These are phyloP conservation scores for Tolypocladium guangdongense DNA, from an alignment of 2,329 filamentous ascomycete genomes.

Conservation along the genomic window DNA sequence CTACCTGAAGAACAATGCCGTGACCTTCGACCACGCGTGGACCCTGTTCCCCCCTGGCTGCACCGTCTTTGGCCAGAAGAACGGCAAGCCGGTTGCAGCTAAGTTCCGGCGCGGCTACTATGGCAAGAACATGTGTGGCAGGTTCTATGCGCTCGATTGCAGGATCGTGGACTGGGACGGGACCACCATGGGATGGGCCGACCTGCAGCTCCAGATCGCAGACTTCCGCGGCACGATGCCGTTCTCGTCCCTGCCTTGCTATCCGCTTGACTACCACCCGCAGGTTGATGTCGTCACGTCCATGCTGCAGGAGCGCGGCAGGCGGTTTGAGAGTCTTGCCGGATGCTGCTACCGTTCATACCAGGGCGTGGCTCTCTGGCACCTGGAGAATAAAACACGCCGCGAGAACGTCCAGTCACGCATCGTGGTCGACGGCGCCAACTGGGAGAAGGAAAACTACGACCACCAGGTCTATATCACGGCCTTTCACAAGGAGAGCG, in stretches of 20 bases:
- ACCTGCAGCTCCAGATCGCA: slow-evolving; percentile 22
- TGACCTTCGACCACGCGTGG: slow-evolving; percentile 42
- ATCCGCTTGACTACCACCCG: slow-evolving; percentile 33
- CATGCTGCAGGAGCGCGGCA: slow-evolving; percentile 28
- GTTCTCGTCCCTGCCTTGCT: slow-evolving; percentile 31
- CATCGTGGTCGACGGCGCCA: slow-evolving; percentile 18
- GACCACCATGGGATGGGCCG: slow-evolving; percentile 30
- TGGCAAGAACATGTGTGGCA: slow-evolving; percentile 23
- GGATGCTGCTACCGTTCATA: slow-evolving; percentile 39
- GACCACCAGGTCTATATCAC: slow-evolving; percentile 13
- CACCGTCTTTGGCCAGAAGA: slow-evolving; percentile 26
- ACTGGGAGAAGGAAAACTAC: slow-evolving; percentile 19
- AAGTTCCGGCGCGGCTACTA: slow-evolving; percentile 27
- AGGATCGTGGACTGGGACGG: slow-evolving; percentile 38
- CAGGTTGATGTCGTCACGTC: slow-evolving; percentile 22
- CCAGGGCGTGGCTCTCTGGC: slow-evolving; percentile 23
- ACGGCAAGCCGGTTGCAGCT: slow-evolving; percentile 27
- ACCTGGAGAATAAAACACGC: slow-evolving; percentile 12
- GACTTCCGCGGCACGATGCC: slow-evolving; percentile 32
- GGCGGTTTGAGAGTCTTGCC: slow-evolving; percentile 31
- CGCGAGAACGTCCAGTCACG: slow-evolving; percentile 18
- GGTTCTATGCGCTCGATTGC: slow-evolving; percentile 26
- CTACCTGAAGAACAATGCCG: slow-evolving; percentile 39
- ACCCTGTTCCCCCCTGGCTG: slow-evolving; percentile 40
- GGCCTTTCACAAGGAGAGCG: neutral